phyloP scores from a whole-genome alignment of 805 yeast species.

The Lachancea mirantina region DNA sequence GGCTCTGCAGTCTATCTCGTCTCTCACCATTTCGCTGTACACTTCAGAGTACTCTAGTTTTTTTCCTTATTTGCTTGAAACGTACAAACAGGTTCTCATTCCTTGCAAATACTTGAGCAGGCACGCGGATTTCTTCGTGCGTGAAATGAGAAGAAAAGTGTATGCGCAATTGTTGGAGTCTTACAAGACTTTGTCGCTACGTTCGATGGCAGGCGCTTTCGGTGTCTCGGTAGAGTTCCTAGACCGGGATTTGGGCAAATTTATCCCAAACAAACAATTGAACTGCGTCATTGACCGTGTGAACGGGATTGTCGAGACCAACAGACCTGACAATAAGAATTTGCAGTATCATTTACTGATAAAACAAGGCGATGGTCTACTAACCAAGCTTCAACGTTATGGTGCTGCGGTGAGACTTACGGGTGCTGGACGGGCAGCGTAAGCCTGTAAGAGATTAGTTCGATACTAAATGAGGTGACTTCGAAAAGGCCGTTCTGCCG shows the following conservation, averaged over 20 bases:
- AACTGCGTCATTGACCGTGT: constrained; percentile 95
- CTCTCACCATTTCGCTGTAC: constrained; percentile 79
- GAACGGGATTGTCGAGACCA: constrained; percentile 90
- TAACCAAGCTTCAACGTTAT: constrained; percentile 92
- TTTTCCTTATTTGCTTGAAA: constrained; percentile 68
- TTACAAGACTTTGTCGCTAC: constrained; percentile 80
- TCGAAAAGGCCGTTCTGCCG: no score
- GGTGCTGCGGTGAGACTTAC: constrained; percentile 95
- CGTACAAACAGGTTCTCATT: constrained; percentile 63
- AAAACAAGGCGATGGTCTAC: constrained; percentile 84
- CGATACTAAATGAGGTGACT: no score
- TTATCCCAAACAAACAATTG: constrained; percentile 87
- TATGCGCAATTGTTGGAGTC: constrained; percentile 91
- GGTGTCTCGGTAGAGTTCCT: constrained; percentile 83
- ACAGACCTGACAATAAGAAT: constrained; percentile 93
- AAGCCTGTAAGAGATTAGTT: constrained; percentile 1
- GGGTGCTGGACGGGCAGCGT: constrained; percentile 67
- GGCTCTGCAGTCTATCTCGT: constrained; percentile 69
- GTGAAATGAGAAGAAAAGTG: constrained; percentile 93
- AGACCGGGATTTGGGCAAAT: constrained; percentile 80
- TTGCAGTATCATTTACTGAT: constrained; percentile 84
- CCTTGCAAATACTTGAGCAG: constrained; percentile 60
- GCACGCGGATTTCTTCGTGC: constrained; percentile 76
- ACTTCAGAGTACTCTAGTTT: constrained; percentile 79
- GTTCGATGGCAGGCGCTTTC: constrained; percentile 91